phyloP scores from a whole-genome alignment of 1,284 basidiomycete species.

The Trametes versicolor region DNA sequence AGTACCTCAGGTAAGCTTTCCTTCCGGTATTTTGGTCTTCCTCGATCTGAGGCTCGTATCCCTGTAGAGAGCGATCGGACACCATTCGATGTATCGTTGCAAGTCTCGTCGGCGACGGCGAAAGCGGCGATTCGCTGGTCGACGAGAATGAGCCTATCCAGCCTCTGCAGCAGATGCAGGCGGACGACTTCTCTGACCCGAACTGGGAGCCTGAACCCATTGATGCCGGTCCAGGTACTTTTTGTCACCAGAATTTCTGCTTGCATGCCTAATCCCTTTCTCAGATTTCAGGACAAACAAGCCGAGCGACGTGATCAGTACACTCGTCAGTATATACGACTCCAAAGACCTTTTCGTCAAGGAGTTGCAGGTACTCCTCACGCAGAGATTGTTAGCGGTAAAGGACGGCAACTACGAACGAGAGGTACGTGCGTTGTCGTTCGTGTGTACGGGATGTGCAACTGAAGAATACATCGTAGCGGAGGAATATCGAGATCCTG shows the following conservation, averaged over 20 bases:
- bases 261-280: background rate
- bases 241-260: background rate
- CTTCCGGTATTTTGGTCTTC: background rate
- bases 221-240: slow-evolving; percentile 87
- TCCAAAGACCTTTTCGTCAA: slow-evolving; percentile 95
- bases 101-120: slow-evolving; percentile 87
- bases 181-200: slow-evolving; percentile 89
- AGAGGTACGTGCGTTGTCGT: slow-evolving; percentile 66
- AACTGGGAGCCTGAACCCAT: slow-evolving; percentile 95
- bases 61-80: slow-evolving; percentile 81
- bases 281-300: slow-evolving; percentile 90
- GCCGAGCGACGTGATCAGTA: slow-evolving; percentile 91
- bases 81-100: slow-evolving; percentile 95
- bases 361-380: slow-evolving; percentile 90
- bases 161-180: slow-evolving; percentile 74
- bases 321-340: slow-evolving; percentile 95
- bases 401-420: slow-evolving; percentile 84
- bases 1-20: slow-evolving; percentile 76
- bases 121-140: slow-evolving; percentile 80
- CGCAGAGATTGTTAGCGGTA: slow-evolving; percentile 82
- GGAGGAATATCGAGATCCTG: slow-evolving; percentile 90
- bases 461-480: slow-evolving; percentile 52
- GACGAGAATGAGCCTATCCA: slow-evolving; percentile 84
- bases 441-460: background rate
- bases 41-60: background rate